Evolutionary conservation across 306 rosid species (phyloP).

Genomic region (Crotalaria pallida): DNA sequence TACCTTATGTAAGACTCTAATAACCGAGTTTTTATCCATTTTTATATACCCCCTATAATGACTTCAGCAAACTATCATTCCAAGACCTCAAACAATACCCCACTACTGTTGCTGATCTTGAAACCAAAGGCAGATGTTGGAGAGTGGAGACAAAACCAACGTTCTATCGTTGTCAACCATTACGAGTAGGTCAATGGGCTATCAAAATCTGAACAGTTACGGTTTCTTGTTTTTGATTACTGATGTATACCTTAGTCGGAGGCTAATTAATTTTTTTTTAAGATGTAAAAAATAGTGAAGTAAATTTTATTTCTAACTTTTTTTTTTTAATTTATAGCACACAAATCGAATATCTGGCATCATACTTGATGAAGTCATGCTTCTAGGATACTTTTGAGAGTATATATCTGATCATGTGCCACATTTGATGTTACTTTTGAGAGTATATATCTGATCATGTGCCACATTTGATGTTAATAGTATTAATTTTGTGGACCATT

Average conservation of each 20-base stretch:
- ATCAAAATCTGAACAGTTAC: too few species aligned
- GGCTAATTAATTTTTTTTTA: too few species aligned
- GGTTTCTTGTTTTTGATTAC: too few species aligned
- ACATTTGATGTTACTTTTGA: background rate
- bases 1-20: background rate
- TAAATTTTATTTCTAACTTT: too few species aligned
- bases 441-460: background rate
- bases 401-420: background rate
- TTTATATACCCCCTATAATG: background rate
- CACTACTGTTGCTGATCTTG: slow-evolving; percentile 13
- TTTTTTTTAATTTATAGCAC: too few species aligned
- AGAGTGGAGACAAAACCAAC: slow-evolving; percentile 1
- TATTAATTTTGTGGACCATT: background rate
- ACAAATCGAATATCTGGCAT: too few species aligned
- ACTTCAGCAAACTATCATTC: background rate
- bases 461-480: background rate
- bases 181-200: background rate
- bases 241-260: too few species aligned
- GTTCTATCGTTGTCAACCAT: slow-evolving; percentile 25
- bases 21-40: background rate
- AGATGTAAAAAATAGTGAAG: too few species aligned
- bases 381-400: too few species aligned
- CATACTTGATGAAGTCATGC: too few species aligned
- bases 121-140: background rate
- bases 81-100: background rate